These are phyloP conservation scores for Penicillium daleae DNA, from an alignment of 495 filamentous ascomycete species.

Conservation along the genomic window DNA sequence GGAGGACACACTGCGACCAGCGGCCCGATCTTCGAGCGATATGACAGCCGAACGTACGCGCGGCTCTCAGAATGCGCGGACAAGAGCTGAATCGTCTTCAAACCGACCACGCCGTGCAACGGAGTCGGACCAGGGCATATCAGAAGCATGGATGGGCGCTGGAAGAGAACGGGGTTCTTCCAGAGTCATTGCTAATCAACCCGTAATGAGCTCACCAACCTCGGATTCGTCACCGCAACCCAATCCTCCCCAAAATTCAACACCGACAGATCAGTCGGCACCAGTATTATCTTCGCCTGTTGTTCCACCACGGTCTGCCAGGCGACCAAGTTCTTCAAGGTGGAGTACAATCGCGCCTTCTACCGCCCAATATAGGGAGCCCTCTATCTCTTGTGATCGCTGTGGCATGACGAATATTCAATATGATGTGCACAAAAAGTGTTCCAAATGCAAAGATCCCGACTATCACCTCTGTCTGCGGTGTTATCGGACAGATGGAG, in stretches of 20 bases:
- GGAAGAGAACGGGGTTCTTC: conserved; percentile 32
- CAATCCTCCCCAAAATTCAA: conserved; percentile 14
- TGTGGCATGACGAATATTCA: conserved; percentile 72
- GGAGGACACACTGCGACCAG: conserved; percentile 42
- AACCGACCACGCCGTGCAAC: conserved; percentile 41
- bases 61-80: conserved; percentile 30
- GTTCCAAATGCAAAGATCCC: conserved; percentile 67
- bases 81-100: conserved; percentile 33
- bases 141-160: conserved; percentile 37
- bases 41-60: conserved; percentile 44
- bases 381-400: conserved; percentile 69
- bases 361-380: conserved; percentile 63
- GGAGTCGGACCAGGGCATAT: conserved; percentile 42
- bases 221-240: conserved; percentile 12
- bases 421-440: conserved; percentile 82
- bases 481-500: conserved; percentile 74
- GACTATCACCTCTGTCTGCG: conserved; percentile 74
- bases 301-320: conserved; percentile 30
- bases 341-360: conserved; percentile 34
- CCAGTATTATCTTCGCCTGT: conserved; percentile 22
- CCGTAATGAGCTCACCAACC: conserved; percentile 30
- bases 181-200: conserved; percentile 23
- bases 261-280: conserved; percentile 9
- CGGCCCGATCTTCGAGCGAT: conserved; percentile 46
- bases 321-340: conserved; percentile 41